These are phyloP conservation scores for Ploettnerulaceae sp. DNA, from an alignment of 2,329 filamentous ascomycete genomes.

Conservation along the genomic window DNA sequence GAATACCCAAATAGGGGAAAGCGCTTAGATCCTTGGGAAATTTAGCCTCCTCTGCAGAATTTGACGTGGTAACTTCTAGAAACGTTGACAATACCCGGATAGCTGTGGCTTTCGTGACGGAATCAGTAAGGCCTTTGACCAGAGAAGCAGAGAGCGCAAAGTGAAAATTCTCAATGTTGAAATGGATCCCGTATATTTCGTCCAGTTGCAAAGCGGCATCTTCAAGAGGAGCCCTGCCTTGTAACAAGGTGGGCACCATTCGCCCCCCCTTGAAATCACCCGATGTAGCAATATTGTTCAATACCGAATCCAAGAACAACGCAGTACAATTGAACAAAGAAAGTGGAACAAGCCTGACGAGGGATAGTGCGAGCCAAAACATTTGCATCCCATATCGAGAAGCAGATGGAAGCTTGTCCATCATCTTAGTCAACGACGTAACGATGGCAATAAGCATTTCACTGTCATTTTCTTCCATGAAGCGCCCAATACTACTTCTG, in stretches of 20 bases:
- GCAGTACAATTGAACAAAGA: slow-evolving; percentile 62
- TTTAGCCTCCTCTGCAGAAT: slow-evolving; percentile 22
- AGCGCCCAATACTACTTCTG: slow-evolving; percentile 59
- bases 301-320: slow-evolving; percentile 58
- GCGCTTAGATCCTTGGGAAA: slow-evolving; percentile 31
- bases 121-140: slow-evolving; percentile 59
- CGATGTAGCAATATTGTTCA: slow-evolving; percentile 58
- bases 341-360: slow-evolving; percentile 59
- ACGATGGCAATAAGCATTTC: slow-evolving; percentile 67
- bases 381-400: slow-evolving; percentile 65
- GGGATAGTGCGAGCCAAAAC: slow-evolving; percentile 65
- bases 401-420: slow-evolving; percentile 60
- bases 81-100: slow-evolving; percentile 59
- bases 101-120: slow-evolving; percentile 52
- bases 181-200: slow-evolving; percentile 61
- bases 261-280: slow-evolving; percentile 54
- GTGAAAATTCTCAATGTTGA: slow-evolving; percentile 60
- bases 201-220: slow-evolving; percentile 59
- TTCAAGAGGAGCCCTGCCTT: slow-evolving; percentile 55
- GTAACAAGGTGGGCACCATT: slow-evolving; percentile 55
- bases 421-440: slow-evolving; percentile 65
- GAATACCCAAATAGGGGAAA: slow-evolving; percentile 54
- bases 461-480: slow-evolving; percentile 57
- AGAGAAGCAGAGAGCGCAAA: slow-evolving; percentile 62
- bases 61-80: slow-evolving; percentile 45